phyloP scores from a whole-genome alignment of 441 rosid genomes.

The Hura crepitans region DNA sequence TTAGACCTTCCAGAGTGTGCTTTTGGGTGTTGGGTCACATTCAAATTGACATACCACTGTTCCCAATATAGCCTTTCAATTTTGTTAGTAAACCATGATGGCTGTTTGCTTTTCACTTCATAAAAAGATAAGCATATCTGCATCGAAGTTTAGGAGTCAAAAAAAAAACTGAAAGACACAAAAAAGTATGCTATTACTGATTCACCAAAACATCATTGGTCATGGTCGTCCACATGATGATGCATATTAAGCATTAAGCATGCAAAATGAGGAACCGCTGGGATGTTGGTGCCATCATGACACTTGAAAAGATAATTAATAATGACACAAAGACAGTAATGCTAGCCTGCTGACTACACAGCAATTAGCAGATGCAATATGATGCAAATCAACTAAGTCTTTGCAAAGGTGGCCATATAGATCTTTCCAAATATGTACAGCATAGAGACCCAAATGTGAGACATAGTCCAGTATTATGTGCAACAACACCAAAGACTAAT shows the following conservation, averaged over 20 bases:
- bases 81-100: slow-evolving; percentile 79
- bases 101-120: slow-evolving; percentile 81
- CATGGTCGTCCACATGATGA: background rate
- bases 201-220: background rate
- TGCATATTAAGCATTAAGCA: background rate
- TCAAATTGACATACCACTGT: slow-evolving; percentile 84
- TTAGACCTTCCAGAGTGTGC: slow-evolving; percentile 54
- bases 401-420: background rate
- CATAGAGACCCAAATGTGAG: background rate
- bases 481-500: background rate
- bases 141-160: slow-evolving; percentile 20
- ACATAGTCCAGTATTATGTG: background rate
- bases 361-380: background rate
- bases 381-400: background rate
- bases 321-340: background rate
- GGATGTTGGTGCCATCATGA: background rate
- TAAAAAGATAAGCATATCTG: slow-evolving; percentile 90
- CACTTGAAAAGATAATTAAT: background rate
- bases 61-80: slow-evolving; percentile 72
- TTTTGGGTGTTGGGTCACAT: slow-evolving; percentile 65
- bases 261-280: background rate
- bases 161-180: background rate
- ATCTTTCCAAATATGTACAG: background rate
- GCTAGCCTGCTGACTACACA: background rate
- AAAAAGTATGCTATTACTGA: background rate